These are phyloP conservation scores for Zelonia costaricensis DNA, from an alignment of 208 protist species.

Conservation along the genomic window DNA sequence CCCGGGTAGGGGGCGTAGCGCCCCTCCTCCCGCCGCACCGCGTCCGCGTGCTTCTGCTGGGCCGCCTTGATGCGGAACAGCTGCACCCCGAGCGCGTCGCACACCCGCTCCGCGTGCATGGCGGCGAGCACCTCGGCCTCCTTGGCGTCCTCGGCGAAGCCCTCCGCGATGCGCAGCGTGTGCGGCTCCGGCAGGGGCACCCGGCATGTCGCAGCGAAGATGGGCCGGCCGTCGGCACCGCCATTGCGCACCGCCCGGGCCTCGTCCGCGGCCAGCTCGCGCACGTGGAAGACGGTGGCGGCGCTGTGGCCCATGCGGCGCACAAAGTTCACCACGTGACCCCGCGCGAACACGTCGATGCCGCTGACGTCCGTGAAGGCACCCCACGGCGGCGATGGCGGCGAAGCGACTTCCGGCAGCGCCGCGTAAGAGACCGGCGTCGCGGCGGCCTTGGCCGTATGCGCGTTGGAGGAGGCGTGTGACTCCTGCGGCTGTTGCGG, in stretches of 20 bases:
- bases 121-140: constrained; percentile 78
- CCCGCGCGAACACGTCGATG: constrained; percentile 68
- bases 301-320: constrained; percentile 53
- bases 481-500: too few relatives aligned
- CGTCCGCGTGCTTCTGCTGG: constrained; percentile 76
- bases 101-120: constrained; percentile 86
- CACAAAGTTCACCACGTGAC: constrained; percentile 73
- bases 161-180: constrained; percentile 62
- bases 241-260: neutral
- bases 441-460: too few relatives aligned
- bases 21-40: constrained; percentile 33
- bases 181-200: constrained; percentile 68
- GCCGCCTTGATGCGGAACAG: constrained; percentile 65
- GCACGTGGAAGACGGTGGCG: constrained; percentile 46
- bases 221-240: constrained; percentile 4
- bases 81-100: constrained; percentile 66
- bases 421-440: too few relatives aligned
- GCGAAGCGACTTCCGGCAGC: too few relatives aligned
- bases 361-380: constrained; percentile 35
- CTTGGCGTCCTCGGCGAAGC: constrained; percentile 56
- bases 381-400: too few relatives aligned
- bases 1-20: constrained; percentile 69
- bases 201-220: constrained; percentile 47
- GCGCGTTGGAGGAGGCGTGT: too few relatives aligned
- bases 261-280: constrained; percentile 16